These are phyloP conservation scores for Monosporascus sp. DNA, from an alignment of 2,329 filamentous ascomycete species.

Conservation along the genomic window DNA sequence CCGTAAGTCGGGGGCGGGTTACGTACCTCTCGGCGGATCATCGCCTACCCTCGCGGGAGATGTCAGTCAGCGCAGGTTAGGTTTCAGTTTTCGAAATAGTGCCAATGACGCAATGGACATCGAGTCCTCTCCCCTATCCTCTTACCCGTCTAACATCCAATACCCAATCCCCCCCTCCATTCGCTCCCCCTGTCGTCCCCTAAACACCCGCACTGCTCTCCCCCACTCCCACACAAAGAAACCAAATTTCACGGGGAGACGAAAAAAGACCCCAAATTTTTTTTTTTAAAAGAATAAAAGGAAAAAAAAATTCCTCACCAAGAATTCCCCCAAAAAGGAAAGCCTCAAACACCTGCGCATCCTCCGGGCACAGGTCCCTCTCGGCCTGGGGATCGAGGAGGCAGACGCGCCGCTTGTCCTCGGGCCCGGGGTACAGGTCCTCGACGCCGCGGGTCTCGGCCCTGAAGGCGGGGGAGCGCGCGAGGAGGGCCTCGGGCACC, in stretches of 20 bases:
- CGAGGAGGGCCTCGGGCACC: constrained; percentile 51
- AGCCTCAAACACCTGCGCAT: constrained; percentile 77
- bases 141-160: too few relatives aligned
- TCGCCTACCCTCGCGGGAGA: constrained; percentile 55
- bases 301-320: too few relatives aligned
- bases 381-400: constrained; percentile 81
- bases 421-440: constrained; percentile 61
- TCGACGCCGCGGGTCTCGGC: constrained; percentile 77
- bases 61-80: background rate
- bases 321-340: constrained; percentile 96
- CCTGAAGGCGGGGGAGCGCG: constrained; percentile 55
- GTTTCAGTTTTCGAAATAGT: background rate
- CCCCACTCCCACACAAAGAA: background rate
- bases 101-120: background rate
- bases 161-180: background rate
- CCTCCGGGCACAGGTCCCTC: constrained; percentile 76
- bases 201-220: background rate
- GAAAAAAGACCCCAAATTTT: too few relatives aligned
- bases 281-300: too few relatives aligned
- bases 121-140: too few relatives aligned
- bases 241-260: constrained; percentile 4
- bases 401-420: constrained; percentile 72
- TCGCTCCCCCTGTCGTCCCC: background rate
- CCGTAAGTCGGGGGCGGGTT: background rate
- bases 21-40: constrained; percentile 82